A percentile compares a stretch with the other conserved stretches of the same genome.
These are phyloP conservation scores for Hemileccinum rubropunctum DNA, from an alignment of 768 basidiomycete genomes.

Conservation along the genomic window DNA sequence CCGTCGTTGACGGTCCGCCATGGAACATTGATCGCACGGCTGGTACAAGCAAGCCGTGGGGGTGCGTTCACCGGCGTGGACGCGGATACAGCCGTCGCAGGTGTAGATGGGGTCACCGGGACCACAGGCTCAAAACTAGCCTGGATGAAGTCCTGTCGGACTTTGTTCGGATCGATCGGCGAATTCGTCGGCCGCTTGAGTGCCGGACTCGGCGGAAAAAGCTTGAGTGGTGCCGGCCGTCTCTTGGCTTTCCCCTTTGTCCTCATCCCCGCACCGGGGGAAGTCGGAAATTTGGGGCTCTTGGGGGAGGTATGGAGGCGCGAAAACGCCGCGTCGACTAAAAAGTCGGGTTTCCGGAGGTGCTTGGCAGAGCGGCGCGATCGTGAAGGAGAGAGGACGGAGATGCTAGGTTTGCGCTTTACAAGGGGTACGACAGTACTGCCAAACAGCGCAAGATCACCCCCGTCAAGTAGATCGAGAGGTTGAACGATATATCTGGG, in stretches of 20 bases:
- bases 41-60: background rate
- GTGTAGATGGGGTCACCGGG: conserved; percentile 3
- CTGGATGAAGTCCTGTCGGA: conserved; percentile 41
- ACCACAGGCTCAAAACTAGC: conserved; percentile 41
- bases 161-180: conserved; percentile 33
- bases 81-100: background rate
- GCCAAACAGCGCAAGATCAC: conserved; percentile 36
- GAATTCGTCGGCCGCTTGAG: conserved; percentile 35
- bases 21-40: conserved; percentile 7
- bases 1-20: conserved; percentile 6
- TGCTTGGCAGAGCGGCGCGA: conserved; percentile 36
- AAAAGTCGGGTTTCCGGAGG: conserved; percentile 36
- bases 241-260: conserved; percentile 33
- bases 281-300: conserved; percentile 13
- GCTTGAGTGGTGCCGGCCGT: conserved; percentile 43
- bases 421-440: conserved; percentile 22
- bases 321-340: conserved; percentile 32
- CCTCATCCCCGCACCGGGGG: conserved; percentile 9
- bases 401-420: conserved; percentile 31
- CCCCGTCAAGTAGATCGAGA: conserved; percentile 27
- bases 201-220: conserved; percentile 32
- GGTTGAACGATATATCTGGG: conserved; percentile 46
- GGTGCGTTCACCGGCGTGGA: background rate
- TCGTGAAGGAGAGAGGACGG: conserved; percentile 38
- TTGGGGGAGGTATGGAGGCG: conserved; percentile 6